Base-by-base conservation (phyloP, 768 basidiomycete species). In the Pleurotus salmoneostramineus region DNA sequence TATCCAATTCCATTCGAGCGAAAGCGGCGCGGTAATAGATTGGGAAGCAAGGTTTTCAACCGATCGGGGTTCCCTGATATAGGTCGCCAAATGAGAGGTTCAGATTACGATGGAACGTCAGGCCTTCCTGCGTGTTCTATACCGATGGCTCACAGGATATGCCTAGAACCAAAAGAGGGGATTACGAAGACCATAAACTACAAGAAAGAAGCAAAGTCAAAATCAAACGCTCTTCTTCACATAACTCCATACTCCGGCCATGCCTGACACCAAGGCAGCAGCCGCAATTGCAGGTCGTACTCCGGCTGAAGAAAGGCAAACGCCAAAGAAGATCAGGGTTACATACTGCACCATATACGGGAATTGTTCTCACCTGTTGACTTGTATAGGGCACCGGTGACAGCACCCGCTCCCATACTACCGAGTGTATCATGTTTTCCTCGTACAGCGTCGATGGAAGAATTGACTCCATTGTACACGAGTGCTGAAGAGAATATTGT, bases 381-480 rank as follows among this genome's bases (percentile, higher is more conserved):
- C 74, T 94, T 98, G 83, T 85, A 98, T 60, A 98, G 72, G 35
- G 85, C 89, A 58, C 96, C 96, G 60, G 93, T 95, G 65, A 94
- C 67, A 40, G 85, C 95, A 34, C 95, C 96, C 58, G 96, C 95
- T 44, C 84, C 82, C 87, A 98, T 93, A 65, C 91, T 93, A 61
- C 95, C 95, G 62, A 84, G 79, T 47, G 83, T 86, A 70, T 99
- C 97, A 72, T 98, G 96, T 72, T 89, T 84, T 61, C 95, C 94
- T 69, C 96, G 85, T 69, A 86, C 77, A 58, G 83, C 78, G 72
- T 98, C 96, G 66, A 98, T 91, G 56, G 89, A 83, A 60, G 95
- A 96, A 79, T 98, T 98, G 76, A 98, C 83, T 63, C 86, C 89
- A 74, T 99, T 99, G 78, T 99, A 99, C 65, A 89, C 83, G 64